A percentile compares a stretch with the other conserved stretches of the same genome.
These are phyloP conservation scores for Musa acuminata DNA, from an alignment of 176 grass and related monocot species.

Conservation along the genomic window DNA sequence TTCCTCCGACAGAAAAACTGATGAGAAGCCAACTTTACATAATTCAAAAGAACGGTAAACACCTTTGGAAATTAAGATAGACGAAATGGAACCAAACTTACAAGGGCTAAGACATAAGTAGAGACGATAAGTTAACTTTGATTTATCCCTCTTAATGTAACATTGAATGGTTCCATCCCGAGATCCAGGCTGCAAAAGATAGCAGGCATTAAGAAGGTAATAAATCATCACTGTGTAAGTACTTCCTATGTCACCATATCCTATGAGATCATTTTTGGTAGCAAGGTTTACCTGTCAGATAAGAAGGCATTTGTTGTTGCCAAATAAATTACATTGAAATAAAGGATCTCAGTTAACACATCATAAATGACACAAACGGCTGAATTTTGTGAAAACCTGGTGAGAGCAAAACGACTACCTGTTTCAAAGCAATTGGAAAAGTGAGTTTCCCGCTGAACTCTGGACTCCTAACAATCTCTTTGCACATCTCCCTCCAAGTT, in stretches of 20 bases:
- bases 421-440: constrained; percentile 83
- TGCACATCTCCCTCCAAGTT: constrained; percentile 96
- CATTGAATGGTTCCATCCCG: constrained; percentile 84
- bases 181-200: constrained; percentile 73
- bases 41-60: neutral
- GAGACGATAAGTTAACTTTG: constrained; percentile 83
- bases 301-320: neutral
- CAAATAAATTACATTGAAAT: constrained; percentile 3
- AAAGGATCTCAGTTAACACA: neutral
- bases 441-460: constrained; percentile 87
- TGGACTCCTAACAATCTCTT: constrained; percentile 78
- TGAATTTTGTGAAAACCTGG: neutral
- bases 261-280: too few relatives aligned
- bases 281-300: too few relatives aligned
- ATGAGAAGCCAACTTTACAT: neutral
- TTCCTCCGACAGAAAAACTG: too few relatives aligned
- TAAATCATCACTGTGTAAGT: too few relatives aligned
- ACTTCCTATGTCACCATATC: too few relatives aligned
- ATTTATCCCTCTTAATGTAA: constrained; percentile 95
- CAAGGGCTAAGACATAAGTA: constrained; percentile 76
- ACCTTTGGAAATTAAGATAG: neutral
- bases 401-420: constrained; percentile 37
- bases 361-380: neutral
- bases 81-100: constrained; percentile 20
- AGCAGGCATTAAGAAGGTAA: neutral